phyloP scores from a whole-genome alignment of 2,329 filamentous ascomycete genomes.

The Didymella lethalis region DNA sequence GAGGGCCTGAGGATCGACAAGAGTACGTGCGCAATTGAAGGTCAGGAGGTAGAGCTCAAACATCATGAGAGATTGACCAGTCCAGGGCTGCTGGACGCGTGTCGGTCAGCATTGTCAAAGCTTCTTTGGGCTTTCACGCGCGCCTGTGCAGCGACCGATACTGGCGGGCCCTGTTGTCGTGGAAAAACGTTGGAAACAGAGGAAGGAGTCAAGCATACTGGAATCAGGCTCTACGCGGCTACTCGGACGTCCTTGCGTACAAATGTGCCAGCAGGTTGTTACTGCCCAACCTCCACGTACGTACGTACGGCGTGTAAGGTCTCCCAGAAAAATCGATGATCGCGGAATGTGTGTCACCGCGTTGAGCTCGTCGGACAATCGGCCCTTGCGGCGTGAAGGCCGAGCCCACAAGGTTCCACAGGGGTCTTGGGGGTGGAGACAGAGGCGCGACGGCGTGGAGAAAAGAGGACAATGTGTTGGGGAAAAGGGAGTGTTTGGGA shows the following conservation, averaged over 20 bases:
- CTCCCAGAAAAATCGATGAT: neutral
- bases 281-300: neutral
- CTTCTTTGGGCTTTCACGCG: slow-evolving; percentile 15
- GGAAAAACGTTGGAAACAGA: neutral
- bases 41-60: slow-evolving; percentile 81
- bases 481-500: slow-evolving; percentile 19
- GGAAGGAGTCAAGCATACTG: slow-evolving; percentile 5
- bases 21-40: slow-evolving; percentile 83
- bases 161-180: too few species aligned
- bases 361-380: slow-evolving; percentile 8
- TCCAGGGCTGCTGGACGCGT: slow-evolving; percentile 18
- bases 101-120: slow-evolving; percentile 33
- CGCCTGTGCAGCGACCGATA: neutral
- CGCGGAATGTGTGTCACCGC: slow-evolving; percentile 5
- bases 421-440: slow-evolving; percentile 30
- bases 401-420: slow-evolving; percentile 24
- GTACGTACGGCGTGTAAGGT: neutral
- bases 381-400: slow-evolving; percentile 8
- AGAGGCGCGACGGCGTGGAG: slow-evolving; percentile 25
- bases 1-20: slow-evolving; percentile 74
- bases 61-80: slow-evolving; percentile 26
- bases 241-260: neutral
- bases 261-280: neutral
- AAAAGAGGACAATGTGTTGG: slow-evolving; percentile 34
- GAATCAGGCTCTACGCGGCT: neutral